Evolutionary conservation across 1,139 yeast genomes (phyloP), one percentile per base, ranked within the genome.

Genomic region (Nakaseomyces delphensis): DNA sequence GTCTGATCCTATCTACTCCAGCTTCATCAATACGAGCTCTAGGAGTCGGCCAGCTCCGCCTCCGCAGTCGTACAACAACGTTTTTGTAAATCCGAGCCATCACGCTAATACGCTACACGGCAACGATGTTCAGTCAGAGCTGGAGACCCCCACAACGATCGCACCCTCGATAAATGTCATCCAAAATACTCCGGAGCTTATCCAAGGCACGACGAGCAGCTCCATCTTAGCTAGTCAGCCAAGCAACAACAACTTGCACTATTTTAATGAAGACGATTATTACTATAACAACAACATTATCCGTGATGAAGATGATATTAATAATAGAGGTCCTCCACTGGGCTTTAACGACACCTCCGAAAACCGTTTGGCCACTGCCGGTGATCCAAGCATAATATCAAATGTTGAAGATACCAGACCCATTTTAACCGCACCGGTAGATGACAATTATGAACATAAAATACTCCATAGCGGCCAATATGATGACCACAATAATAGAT

Each of bases 81-180:
- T 33, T 4, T 33, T 33, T 21, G 37, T 33, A 11, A 33, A 33
- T 13, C 20, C 16, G 13, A 13, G n/a, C n/a, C n/a, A n/a, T n/a
- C n/a, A n/a, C n/a, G n/a, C n/a, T n/a, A n/a, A 21, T 21, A 9
- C 19, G 36, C 16, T 13, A 10, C 27, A 33, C 13, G 27, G 10
- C 11, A 29, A 20, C 20, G 42, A 38, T 15, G 38, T 24, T 25
- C 18, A 36, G 21, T 24, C 43, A 30, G 36, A 13, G 15, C 16
- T 33, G 15, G 27, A 20, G 37, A 38, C 29, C 11, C 31, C 41
- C 9, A 35, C 35, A 13, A 42, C 40, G 33, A 40, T 30, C 14
- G 33, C 47, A 16, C 55, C 56, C 2, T 32, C 46, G 8, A 51
- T 51, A 28, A 53, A 51, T 35, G 45, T 53, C 3, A 48, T 49